Percentiles rank a stretch among this genome's conserved stretches.
Evolutionary conservation across 208 protist species (phyloP).

Genomic region (Trypanosoma cruzi): DNA sequence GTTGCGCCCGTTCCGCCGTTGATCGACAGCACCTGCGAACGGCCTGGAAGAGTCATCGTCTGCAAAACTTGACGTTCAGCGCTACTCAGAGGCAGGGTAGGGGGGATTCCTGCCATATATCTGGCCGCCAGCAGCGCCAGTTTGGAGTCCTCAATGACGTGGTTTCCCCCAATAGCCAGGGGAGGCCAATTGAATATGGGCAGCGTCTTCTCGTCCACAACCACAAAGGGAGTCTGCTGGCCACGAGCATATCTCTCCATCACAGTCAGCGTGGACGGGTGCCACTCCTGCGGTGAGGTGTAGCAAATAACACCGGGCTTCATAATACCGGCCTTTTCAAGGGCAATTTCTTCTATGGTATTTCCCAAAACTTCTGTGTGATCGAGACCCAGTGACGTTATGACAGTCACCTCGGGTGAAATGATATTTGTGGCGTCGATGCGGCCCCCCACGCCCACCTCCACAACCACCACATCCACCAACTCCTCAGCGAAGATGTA

Average conservation of each 20-base stretch:
- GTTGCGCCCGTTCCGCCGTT: conserved; percentile 38
- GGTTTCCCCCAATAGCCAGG: conserved; percentile 74
- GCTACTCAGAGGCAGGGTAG: conserved; percentile 57
- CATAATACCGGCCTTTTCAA: conserved; percentile 95
- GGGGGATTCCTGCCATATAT: conserved; percentile 55
- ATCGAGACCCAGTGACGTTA: conserved; percentile 93
- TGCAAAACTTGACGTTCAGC: conserved; percentile 60
- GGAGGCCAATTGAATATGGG: conserved; percentile 69
- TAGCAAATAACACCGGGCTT: conserved; percentile 82
- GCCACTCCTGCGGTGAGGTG: conserved; percentile 63
- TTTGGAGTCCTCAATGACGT: conserved; percentile 86
- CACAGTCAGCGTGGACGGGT: conserved; percentile 60
- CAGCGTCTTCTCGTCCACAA: conserved; percentile 64
- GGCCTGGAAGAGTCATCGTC: conserved; percentile 68
- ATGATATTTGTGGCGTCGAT: conserved; percentile 95
- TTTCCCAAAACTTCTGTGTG: conserved; percentile 94
- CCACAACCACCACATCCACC: conserved; percentile 92
- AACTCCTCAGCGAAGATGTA: conserved; percentile 74
- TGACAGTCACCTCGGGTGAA: conserved; percentile 76
- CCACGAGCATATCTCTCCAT: conserved; percentile 53
- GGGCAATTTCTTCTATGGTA: conserved; percentile 92
- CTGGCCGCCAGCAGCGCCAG: conserved; percentile 76
- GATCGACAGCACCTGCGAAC: conserved; percentile 71
- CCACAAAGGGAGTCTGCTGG: conserved; percentile 47
- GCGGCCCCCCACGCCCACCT: conserved; percentile 95